Evolutionary conservation across 164 flowering plant genomes (phyloP).

Genomic region (Macadamia integrifolia): DNA sequence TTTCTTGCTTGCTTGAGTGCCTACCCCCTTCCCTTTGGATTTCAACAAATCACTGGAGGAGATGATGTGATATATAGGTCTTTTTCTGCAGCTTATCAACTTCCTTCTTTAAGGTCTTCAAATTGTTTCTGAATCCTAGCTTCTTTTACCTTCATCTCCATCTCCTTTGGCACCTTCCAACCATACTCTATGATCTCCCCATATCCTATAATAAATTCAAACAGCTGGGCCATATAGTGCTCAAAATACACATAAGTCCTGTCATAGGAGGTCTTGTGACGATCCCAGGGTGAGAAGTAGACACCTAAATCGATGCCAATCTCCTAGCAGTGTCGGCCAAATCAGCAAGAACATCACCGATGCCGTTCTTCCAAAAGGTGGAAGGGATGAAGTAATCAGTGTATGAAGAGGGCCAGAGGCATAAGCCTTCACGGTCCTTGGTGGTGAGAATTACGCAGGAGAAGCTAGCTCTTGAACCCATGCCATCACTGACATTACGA

Average conservation of each 20-base stretch:
- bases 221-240: slow-evolving; percentile 82
- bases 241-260: slow-evolving; percentile 77
- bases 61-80: no score
- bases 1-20: no score
- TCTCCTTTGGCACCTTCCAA: no score
- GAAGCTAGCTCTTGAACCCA: no score
- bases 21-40: no score
- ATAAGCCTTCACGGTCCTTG: slow-evolving; percentile 96
- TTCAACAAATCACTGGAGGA: no score
- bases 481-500: no score
- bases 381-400: slow-evolving; percentile 75
- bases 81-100: no score
- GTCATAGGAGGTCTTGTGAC: slow-evolving; percentile 75
- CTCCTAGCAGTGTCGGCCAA: slow-evolving; percentile 61
- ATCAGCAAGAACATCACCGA: slow-evolving; percentile 75
- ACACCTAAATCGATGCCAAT: slow-evolving; percentile 64
- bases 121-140: no score
- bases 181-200: no score
- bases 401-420: slow-evolving; percentile 80
- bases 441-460: slow-evolving; percentile 48
- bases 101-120: no score
- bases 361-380: slow-evolving; percentile 64
- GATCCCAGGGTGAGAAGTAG: slow-evolving; percentile 97
- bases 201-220: slow-evolving; percentile 64
- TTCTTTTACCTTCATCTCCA: no score